phyloP scores from a whole-genome alignment of 805 yeast species.

The Phaffomyces opuntiae region DNA sequence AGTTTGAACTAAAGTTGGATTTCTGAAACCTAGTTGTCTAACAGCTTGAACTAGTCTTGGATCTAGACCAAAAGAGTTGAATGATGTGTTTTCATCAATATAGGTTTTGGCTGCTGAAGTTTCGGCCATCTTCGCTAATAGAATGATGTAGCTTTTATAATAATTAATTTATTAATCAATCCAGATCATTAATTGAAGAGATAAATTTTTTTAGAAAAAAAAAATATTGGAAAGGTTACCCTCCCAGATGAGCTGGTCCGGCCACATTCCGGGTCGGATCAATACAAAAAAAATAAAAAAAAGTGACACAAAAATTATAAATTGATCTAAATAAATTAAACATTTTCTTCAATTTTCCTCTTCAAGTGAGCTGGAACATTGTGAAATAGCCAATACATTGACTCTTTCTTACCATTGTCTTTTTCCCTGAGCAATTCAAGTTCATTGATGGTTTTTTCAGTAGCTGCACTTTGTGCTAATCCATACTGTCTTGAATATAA shows the following conservation, averaged over 20 bases:
- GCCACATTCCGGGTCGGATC: not conserved
- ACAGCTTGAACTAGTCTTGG: slow-evolving; percentile 80
- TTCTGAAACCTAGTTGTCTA: slow-evolving; percentile 66
- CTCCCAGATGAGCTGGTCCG: slow-evolving; percentile 3
- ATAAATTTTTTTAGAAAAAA: not conserved
- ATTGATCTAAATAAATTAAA: not conserved
- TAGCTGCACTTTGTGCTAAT: slow-evolving; percentile 14
- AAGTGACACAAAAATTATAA: not conserved
- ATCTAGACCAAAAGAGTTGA: slow-evolving; percentile 76
- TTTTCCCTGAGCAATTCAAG: slow-evolving; percentile 18
- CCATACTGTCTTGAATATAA: slow-evolving; percentile 16
- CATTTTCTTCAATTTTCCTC: slow-evolving; percentile 7
- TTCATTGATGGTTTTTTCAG: slow-evolving; percentile 18
- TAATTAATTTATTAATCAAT: too few relatives aligned
- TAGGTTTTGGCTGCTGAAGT: slow-evolving; percentile 59
- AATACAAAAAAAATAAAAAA: not conserved
- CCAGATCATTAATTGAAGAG: not conserved
- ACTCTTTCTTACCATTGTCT: slow-evolving; percentile 22
- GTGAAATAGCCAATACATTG: slow-evolving; percentile 26
- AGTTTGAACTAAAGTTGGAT: slow-evolving; percentile 88
- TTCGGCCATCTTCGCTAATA: slow-evolving; percentile 15
- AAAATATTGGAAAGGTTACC: not conserved
- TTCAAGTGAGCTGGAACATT: slow-evolving; percentile 22
- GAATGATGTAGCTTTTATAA: not conserved
- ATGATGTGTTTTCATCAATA: slow-evolving; percentile 61